These are phyloP conservation scores for Schizophyllum amplum DNA, from an alignment of 1,284 basidiomycete species.

Conservation along the genomic window DNA sequence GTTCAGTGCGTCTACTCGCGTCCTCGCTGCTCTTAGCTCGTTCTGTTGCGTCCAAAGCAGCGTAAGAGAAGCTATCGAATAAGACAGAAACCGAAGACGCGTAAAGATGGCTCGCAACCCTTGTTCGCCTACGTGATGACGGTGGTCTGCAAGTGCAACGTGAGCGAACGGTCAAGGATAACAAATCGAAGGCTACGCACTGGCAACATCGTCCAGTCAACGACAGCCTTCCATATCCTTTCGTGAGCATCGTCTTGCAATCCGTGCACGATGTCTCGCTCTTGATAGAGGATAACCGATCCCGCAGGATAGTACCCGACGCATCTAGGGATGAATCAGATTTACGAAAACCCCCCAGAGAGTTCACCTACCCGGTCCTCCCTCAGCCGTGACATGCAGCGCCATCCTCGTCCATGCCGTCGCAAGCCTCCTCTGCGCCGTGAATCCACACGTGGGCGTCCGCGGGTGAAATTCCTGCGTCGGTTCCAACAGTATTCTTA, in stretches of 20 bases:
- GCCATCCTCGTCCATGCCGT: constrained; percentile 5
- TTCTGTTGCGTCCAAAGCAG: too few species aligned
- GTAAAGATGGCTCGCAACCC: too few species aligned
- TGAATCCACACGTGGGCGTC: background rate
- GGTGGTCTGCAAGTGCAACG: too few species aligned
- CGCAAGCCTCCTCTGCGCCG: background rate
- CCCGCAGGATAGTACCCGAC: background rate
- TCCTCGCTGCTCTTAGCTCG: too few species aligned
- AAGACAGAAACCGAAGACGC: too few species aligned
- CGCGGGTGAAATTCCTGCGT: constrained; percentile 1
- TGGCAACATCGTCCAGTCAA: background rate
- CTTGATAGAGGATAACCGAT: background rate
- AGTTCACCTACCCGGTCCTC: constrained; percentile 1
- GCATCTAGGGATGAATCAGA: background rate
- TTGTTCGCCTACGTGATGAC: too few species aligned
- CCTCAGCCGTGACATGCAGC: background rate
- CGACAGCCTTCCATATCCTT: background rate
- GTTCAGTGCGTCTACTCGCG: too few species aligned
- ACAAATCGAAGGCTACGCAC: too few species aligned
- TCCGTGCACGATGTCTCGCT: background rate
- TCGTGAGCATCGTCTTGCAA: background rate
- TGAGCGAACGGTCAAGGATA: too few species aligned
- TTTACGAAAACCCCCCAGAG: background rate
- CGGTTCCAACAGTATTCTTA: background rate
- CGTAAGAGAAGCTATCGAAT: too few species aligned